Evolutionary conservation across 352 stramenopile species (phyloP).

Genomic region (Globisporangium nunn): DNA sequence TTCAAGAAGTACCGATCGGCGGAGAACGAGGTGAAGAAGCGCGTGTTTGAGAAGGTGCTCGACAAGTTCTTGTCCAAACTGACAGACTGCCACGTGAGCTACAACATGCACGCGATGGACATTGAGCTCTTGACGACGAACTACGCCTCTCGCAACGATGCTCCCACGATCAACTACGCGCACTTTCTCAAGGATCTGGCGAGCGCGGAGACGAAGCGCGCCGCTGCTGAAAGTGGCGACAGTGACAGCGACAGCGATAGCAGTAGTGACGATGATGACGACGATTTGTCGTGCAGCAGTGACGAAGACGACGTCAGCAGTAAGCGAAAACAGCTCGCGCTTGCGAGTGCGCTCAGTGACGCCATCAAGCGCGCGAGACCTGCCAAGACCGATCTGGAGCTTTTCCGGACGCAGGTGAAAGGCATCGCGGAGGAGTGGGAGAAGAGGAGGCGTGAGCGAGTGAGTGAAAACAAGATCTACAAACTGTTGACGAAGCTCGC

Average conservation of each 20-base stretch:
- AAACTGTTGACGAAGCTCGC: constrained; percentile 39
- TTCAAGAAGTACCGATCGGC: constrained; percentile 56
- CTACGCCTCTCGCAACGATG: constrained; percentile 21
- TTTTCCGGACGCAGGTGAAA: constrained; percentile 21
- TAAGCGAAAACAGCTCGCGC: constrained; percentile 20
- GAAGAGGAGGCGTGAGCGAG: constrained; percentile 16
- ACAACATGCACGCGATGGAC: constrained; percentile 68
- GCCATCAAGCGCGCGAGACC: constrained; percentile 30
- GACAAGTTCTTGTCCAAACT: constrained; percentile 69
- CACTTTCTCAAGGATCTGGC: constrained; percentile 45
- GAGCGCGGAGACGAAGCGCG: constrained; percentile 17
- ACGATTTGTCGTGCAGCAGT: constrained; percentile 33
- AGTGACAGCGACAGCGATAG: constrained; percentile 18
- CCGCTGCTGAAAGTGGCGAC: constrained; percentile 3
- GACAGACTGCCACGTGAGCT: constrained; percentile 38
- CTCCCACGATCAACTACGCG: constrained; percentile 34
- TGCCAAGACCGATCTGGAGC: constrained; percentile 27
- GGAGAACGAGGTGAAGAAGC: constrained; percentile 39
- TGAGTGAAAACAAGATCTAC: constrained; percentile 57
- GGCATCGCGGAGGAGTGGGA: constrained; percentile 11
- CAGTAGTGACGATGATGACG: constrained; percentile 21
- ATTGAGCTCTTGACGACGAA: constrained; percentile 27
- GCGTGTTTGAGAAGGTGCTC: constrained; percentile 66
- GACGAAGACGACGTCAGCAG: constrained; percentile 32
- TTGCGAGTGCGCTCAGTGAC: constrained; percentile 23